A percentile compares a stretch with the other conserved stretches of the same genome.
phyloP scores from a whole-genome alignment of 2,329 filamentous ascomycete genomes.

The Emergomyces pasteurianus region DNA sequence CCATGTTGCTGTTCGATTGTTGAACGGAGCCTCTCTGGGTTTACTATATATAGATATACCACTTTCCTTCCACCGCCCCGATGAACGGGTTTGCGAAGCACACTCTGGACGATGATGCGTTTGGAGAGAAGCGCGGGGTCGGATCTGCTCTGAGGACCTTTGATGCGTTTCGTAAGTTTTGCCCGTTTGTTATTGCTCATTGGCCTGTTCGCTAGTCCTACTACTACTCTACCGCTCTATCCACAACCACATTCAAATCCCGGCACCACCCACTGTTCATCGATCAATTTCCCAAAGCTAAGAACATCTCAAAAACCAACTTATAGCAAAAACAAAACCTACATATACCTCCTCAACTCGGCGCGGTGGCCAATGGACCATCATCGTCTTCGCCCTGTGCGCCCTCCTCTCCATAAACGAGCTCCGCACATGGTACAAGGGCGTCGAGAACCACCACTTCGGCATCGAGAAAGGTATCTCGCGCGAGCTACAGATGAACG shows the following conservation, averaged over 20 bases:
- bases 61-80: constrained; percentile 22
- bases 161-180: constrained; percentile 80
- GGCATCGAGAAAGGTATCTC: constrained; percentile 85
- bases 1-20: not conserved
- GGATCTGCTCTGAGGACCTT: constrained; percentile 61
- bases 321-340: constrained; percentile 80
- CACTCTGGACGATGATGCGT: constrained; percentile 63
- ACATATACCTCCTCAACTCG: constrained; percentile 78
- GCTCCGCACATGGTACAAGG: constrained; percentile 69
- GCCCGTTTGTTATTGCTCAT: not conserved
- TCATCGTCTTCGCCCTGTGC: constrained; percentile 66
- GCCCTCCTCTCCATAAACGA: constrained; percentile 66
- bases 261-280: not conserved
- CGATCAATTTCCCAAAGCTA: not conserved
- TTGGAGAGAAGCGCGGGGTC: constrained; percentile 56
- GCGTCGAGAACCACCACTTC: constrained; percentile 78
- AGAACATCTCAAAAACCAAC: constrained; percentile 7
- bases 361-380: constrained; percentile 86
- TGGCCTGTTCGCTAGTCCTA: not conserved
- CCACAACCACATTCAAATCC: not conserved
- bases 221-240: not conserved
- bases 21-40: not conserved
- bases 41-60: not conserved
- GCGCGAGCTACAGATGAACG: constrained; percentile 81
- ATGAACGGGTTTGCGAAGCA: constrained; percentile 74